A percentile compares a stretch with the other conserved stretches of the same genome.
Evolutionary conservation across 140 eudicot genomes (phyloP).

Genomic region (Stevia rebaudiana): DNA sequence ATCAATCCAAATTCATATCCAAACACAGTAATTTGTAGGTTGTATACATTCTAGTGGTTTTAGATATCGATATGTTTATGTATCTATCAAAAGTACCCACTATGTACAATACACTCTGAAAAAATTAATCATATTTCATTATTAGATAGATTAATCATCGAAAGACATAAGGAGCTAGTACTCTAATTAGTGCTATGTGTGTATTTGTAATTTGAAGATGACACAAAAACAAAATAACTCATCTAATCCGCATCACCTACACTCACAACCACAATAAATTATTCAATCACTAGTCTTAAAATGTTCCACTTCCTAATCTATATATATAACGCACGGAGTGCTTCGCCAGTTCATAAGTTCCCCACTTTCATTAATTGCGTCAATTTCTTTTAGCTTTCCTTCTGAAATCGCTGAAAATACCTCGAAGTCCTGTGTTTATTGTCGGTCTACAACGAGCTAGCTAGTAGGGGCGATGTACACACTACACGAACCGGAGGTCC

Average conservation of each 20-base stretch:
- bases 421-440: too few relatives aligned
- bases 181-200: neutral
- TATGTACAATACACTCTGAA: neutral
- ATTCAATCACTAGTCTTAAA: too few relatives aligned
- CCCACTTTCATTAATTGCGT: too few relatives aligned
- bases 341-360: too few relatives aligned
- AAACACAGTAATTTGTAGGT: neutral
- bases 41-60: neutral
- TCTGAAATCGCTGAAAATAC: too few relatives aligned
- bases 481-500: too few relatives aligned
- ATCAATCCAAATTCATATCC: neutral
- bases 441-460: too few relatives aligned
- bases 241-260: neutral
- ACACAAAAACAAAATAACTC: neutral
- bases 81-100: neutral
- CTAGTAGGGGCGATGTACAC: too few relatives aligned
- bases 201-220: neutral
- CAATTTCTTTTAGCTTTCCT: too few relatives aligned
- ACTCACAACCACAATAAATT: neutral
- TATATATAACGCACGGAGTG: too few relatives aligned
- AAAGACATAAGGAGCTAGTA: neutral
- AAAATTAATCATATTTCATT: neutral
- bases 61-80: neutral
- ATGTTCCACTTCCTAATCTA: too few relatives aligned
- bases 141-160: neutral